Conservation (phyloP, 768 basidiomycete species). For the Thelephora ganbajun region DNA sequence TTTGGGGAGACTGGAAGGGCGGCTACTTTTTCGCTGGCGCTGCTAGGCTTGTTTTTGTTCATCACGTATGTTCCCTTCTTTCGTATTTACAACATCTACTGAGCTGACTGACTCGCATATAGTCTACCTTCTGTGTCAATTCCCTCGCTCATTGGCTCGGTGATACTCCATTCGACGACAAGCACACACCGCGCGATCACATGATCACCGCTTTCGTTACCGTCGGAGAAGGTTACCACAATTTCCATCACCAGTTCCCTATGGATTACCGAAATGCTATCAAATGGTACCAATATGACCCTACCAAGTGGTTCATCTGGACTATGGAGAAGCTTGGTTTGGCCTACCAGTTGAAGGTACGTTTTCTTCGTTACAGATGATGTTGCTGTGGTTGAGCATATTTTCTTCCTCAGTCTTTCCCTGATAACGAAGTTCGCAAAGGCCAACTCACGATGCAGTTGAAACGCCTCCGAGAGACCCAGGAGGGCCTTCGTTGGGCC, state of each 20-base stretch:
- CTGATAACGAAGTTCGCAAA: slow-evolving; percentile 66
- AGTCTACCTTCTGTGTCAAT: slow-evolving; percentile 96
- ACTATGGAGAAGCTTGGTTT: slow-evolving; percentile 42
- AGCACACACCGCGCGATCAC: slow-evolving; percentile 86
- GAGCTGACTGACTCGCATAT: slow-evolving; percentile 1
- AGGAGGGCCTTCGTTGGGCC: slow-evolving; percentile 73
- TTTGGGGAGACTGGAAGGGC: slow-evolving; percentile 79
- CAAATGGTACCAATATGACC: slow-evolving; percentile 89
- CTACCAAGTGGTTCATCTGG: slow-evolving; percentile 87
- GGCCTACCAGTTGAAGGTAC: slow-evolving; percentile 41
- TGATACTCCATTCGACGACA: slow-evolving; percentile 87
- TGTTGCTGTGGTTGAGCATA: neutral
- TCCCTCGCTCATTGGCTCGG: slow-evolving; percentile 96
- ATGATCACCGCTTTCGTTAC: slow-evolving; percentile 80
- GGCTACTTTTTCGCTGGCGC: slow-evolving; percentile 81
- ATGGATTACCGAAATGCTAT: slow-evolving; percentile 97
- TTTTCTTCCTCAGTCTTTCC: slow-evolving; percentile 30
- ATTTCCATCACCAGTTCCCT: slow-evolving; percentile 96
- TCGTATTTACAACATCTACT: neutral
- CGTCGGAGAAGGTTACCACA: slow-evolving; percentile 95
- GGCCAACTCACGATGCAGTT: slow-evolving; percentile 91
- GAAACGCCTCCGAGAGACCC: slow-evolving; percentile 68
- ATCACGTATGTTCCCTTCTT: slow-evolving; percentile 47
- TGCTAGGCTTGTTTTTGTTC: slow-evolving; percentile 68
- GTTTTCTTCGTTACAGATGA: neutral